phyloP scores from a whole-genome alignment of 2,329 filamentous ascomycete genomes.

The Fusarium sp. region DNA sequence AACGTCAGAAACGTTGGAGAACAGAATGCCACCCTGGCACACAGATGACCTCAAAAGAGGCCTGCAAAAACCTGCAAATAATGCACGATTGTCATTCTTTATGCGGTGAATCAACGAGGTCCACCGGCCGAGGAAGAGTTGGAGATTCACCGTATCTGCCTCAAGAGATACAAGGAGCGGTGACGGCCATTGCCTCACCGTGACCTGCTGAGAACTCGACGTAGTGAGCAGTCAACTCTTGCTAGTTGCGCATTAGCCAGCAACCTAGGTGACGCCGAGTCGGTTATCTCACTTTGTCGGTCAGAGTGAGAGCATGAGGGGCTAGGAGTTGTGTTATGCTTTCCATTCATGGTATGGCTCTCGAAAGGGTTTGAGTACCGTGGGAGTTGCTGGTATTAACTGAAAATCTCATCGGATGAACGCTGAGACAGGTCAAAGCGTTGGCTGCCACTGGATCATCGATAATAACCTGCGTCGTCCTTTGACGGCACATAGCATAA shows the following conservation, averaged over 20 bases:
- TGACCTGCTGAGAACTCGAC: constrained; percentile 4
- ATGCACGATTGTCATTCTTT: constrained; percentile 8
- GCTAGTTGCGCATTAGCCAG: constrained; percentile 28
- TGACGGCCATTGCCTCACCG: constrained; percentile 32
- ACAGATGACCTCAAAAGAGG: background rate
- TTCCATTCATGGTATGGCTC: constrained; percentile 21
- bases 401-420: background rate
- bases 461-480: background rate
- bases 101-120: constrained; percentile 8
- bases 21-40: constrained; percentile 1
- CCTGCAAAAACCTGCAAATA: constrained; percentile 15
- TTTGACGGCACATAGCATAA: background rate
- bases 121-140: constrained; percentile 12
- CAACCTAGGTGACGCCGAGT: constrained; percentile 10
- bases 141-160: constrained; percentile 27
- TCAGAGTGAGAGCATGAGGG: constrained; percentile 24
- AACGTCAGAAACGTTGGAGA: background rate
- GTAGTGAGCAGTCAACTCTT: constrained; percentile 14
- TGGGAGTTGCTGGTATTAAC: constrained; percentile 3
- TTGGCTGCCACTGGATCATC: background rate
- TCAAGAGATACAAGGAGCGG: constrained; percentile 33
- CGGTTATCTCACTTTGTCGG: constrained; percentile 36
- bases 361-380: constrained; percentile 5
- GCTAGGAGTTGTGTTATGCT: constrained; percentile 23
- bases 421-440: constrained; percentile 32